Conservation (phyloP, 352 stramenopile species). For the Globisporangium parvum region DNA sequence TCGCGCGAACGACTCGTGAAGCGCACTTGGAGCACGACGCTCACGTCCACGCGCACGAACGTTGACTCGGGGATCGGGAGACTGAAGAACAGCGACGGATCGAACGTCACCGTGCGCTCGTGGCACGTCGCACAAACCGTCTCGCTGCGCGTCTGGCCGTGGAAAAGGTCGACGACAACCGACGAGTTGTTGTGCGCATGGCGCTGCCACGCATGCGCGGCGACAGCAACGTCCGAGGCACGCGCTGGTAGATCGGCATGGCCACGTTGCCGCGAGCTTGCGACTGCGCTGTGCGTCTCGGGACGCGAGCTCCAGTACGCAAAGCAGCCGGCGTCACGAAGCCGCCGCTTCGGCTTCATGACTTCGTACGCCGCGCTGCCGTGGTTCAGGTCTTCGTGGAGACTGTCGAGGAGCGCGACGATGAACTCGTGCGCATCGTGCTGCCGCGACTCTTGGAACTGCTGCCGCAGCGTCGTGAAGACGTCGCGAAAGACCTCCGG, state of each 20-base stretch:
- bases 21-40: constrained; percentile 54
- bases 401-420: constrained; percentile 94
- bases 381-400: constrained; percentile 98
- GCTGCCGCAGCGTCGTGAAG: constrained; percentile 48
- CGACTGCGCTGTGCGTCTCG: neutral
- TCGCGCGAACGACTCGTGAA: neutral
- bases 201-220: constrained; percentile 89
- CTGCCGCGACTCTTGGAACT: constrained; percentile 84
- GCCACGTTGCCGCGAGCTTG: neutral
- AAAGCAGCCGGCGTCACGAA: constrained; percentile 17
- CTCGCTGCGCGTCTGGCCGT: constrained; percentile 94
- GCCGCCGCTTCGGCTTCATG: neutral
- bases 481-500: constrained; percentile 60
- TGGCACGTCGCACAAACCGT: constrained; percentile 91
- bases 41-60: constrained; percentile 63
- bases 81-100: constrained; percentile 94
- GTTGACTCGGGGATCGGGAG: constrained; percentile 89
- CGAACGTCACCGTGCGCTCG: constrained; percentile 94
- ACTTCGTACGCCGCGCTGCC: constrained; percentile 5
- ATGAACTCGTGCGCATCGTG: constrained; percentile 96
- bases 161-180: constrained; percentile 94
- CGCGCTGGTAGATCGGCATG: neutral
- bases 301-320: constrained; percentile 11
- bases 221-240: constrained; percentile 64
- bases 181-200: constrained; percentile 92